A percentile compares a stretch with the other conserved stretches of the same genome.
Conservation (phyloP, 805 yeast species). For the Groenewaldozyma salmanticensis region DNA sequence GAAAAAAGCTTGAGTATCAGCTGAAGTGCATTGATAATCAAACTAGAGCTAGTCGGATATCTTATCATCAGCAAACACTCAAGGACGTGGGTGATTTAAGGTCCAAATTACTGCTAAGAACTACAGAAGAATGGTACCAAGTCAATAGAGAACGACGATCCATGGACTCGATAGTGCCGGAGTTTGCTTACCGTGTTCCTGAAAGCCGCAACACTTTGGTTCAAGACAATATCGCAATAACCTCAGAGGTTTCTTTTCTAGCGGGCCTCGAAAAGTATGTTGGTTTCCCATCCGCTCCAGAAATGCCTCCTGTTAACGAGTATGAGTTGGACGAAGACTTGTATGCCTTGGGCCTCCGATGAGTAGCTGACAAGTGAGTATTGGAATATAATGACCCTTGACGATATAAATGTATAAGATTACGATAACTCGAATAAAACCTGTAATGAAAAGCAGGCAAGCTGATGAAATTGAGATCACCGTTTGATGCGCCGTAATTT, state of each 20-base stretch:
- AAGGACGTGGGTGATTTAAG: slow-evolving; percentile 61
- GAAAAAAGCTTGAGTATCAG: slow-evolving; percentile 49
- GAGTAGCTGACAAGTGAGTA: too few relatives aligned
- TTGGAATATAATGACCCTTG: neutral
- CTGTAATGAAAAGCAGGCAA: too few relatives aligned
- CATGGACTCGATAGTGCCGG: slow-evolving; percentile 54
- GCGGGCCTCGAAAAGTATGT: slow-evolving; percentile 56
- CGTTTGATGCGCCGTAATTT: too few relatives aligned
- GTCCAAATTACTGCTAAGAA: slow-evolving; percentile 50
- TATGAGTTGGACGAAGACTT: slow-evolving; percentile 74
- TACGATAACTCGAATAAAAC: too few relatives aligned
- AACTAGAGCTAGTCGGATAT: slow-evolving; percentile 68
- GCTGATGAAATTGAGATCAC: too few relatives aligned
- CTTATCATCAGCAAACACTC: slow-evolving; percentile 74
- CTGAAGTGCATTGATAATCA: slow-evolving; percentile 69
- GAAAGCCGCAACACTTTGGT: slow-evolving; percentile 40
- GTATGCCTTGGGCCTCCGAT: slow-evolving; percentile 44
- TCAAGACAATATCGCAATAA: slow-evolving; percentile 55
- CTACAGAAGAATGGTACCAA: slow-evolving; percentile 85
- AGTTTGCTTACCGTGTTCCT: slow-evolving; percentile 35
- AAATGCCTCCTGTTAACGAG: slow-evolving; percentile 49
- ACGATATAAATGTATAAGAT: neutral
- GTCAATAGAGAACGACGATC: slow-evolving; percentile 81
- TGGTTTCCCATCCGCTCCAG: slow-evolving; percentile 80
- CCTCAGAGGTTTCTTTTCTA: slow-evolving; percentile 60